Conservation (phyloP, 495 filamentous ascomycete genomes). For the Penicillium arizonense region DNA sequence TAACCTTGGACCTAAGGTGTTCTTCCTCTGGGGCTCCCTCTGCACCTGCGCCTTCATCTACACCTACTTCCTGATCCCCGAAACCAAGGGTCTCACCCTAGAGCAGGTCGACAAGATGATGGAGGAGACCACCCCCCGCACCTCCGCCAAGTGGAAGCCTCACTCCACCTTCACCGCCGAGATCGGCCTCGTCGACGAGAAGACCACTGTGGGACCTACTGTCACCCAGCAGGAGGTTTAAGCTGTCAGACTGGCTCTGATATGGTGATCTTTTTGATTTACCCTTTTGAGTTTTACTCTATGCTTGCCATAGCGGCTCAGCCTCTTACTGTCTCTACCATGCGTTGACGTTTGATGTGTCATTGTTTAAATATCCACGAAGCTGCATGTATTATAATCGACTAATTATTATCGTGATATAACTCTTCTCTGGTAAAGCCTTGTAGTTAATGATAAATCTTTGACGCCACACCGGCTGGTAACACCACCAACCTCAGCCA, state of each 20-base stretch:
- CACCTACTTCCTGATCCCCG: slow-evolving; percentile 78
- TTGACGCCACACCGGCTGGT: no score
- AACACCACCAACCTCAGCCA: background rate
- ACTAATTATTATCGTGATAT: background rate
- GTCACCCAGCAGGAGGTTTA: slow-evolving; percentile 37
- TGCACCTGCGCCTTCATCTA: slow-evolving; percentile 65
- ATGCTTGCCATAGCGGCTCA: background rate
- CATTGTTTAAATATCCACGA: slow-evolving; percentile 2
- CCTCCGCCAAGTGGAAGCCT: slow-evolving; percentile 73
- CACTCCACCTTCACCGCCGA: slow-evolving; percentile 68
- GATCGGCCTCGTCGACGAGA: slow-evolving; percentile 55
- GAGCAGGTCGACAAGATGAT: slow-evolving; percentile 91
- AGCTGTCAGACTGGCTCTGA: background rate
- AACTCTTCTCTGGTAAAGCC: background rate
- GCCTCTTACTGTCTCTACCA: background rate
- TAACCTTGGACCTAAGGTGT: slow-evolving; percentile 74
- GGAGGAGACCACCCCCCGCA: slow-evolving; percentile 77
- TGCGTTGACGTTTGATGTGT: slow-evolving; percentile 17
- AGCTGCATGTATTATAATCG: slow-evolving; percentile 17
- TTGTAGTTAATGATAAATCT: no score
- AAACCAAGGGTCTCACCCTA: slow-evolving; percentile 84
- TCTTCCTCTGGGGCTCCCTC: slow-evolving; percentile 81
- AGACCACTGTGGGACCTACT: slow-evolving; percentile 27
- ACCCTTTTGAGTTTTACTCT: background rate
- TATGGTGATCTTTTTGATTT: background rate